Conservation (phyloP, 2,329 filamentous ascomycete species). For the Paecilomyces formosus region DNA sequence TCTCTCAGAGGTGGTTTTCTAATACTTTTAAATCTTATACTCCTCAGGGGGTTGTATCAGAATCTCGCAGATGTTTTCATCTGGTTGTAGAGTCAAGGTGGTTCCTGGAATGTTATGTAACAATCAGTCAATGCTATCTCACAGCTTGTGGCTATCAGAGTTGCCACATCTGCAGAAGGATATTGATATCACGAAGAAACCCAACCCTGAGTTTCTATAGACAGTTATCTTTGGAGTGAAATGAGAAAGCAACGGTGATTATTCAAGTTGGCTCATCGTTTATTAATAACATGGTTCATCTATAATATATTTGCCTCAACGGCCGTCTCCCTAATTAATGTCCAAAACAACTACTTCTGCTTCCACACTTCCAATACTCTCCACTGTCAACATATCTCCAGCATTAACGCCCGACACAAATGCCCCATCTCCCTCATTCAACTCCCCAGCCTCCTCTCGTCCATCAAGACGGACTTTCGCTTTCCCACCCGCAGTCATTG, state of each 20-base stretch:
- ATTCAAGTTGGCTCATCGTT: neutral
- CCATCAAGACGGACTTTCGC: neutral
- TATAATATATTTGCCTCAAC: neutral
- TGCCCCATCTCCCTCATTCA: conserved; percentile 69
- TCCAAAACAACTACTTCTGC: conserved; percentile 62
- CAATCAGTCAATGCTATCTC: neutral
- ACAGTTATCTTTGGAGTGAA: too few species aligned
- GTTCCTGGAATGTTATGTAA: neutral
- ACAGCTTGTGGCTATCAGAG: neutral
- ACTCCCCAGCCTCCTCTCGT: neutral
- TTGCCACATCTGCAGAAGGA: neutral
- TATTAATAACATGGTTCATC: neutral
- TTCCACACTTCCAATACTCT: conserved; percentile 60
- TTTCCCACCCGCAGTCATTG: neutral
- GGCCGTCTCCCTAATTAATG: neutral
- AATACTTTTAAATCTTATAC: neutral
- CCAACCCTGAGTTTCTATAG: too few species aligned
- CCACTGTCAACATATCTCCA: conserved; percentile 56
- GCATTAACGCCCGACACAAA: conserved; percentile 60
- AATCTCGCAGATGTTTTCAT: neutral
- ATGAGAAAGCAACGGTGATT: too few species aligned
- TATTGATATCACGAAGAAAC: too few species aligned
- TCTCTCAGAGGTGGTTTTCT: neutral
- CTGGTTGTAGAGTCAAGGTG: neutral
- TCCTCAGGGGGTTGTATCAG: neutral